Conservation (phyloP, 176 grass and related monocot genomes). For the Urochloa ruziziensis region DNA sequence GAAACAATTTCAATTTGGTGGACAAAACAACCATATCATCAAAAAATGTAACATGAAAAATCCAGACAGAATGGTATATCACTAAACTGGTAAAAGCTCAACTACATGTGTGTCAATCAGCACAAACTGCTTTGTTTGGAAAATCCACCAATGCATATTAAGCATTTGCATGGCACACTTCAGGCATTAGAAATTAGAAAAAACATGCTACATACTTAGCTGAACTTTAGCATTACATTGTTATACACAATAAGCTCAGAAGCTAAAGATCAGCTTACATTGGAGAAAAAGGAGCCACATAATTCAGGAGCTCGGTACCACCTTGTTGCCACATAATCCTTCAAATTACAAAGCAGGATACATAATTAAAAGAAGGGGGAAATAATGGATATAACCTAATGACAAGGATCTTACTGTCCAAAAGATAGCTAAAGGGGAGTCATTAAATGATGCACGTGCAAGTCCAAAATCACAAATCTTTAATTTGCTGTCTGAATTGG, state of each 20-base stretch:
- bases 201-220: background rate
- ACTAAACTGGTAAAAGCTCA: background rate
- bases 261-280: constrained; percentile 51
- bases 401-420: constrained; percentile 68
- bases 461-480: constrained; percentile 98
- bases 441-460: constrained; percentile 75
- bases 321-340: constrained; percentile 99
- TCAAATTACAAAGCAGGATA: constrained; percentile 29
- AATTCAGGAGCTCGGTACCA: constrained; percentile 98
- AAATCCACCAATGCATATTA: background rate
- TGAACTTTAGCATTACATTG: background rate
- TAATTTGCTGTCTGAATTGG: constrained; percentile 79
- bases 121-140: background rate
- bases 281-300: constrained; percentile 94
- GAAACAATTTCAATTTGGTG: background rate
- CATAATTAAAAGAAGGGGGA: constrained; percentile 22
- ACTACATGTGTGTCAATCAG: background rate
- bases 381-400: background rate
- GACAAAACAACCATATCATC: background rate
- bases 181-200: constrained; percentile 7
- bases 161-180: background rate
- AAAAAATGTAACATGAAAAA: background rate
- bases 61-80: background rate
- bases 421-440: constrained; percentile 68
- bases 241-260: background rate